Evolutionary conservation across 1,284 basidiomycete genomes (phyloP), one percentile per base, ranked within the genome.

Genomic region (Dichomitus squalens): DNA sequence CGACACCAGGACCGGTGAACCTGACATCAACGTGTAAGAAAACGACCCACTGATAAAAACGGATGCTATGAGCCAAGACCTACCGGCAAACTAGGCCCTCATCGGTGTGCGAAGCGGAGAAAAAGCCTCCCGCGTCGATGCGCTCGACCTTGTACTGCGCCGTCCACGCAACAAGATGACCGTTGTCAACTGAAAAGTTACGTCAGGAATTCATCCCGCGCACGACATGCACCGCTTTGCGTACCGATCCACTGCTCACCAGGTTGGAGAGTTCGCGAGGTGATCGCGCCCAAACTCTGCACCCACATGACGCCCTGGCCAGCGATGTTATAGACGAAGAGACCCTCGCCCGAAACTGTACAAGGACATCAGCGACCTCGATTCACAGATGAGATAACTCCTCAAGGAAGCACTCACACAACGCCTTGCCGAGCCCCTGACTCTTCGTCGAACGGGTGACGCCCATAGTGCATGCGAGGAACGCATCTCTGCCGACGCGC

Each of bases 181-280:
- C 68, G 61, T 71, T 73, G 59, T 71, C 69, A 29, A 72, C 70
- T 70, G 47, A 20, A 8, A 9, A 47, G n/a, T 16, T 4, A 3
- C 25, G 16, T 36, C n/a, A 43, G 34, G 44, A 14, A 7, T 1
- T 1, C 5, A 2, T 7, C 14, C 14, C 27, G 4, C 21, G 41
- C 14, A 11, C 6, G 36, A 18, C 20, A 38, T 2, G 12, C 7
- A 12, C 3, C 7, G 14, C n/a, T 4, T 7, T 6, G 49, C 69
- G 53, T 35, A 71, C 69, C 70, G 49, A 74, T 67, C 72, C 70
- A 73, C 49, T 73, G 69, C 55, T 74, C 71, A 14, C 69, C 68
- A 4, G 63, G 60, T 27, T 66, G 65, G 16, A 74, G 67, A 21
- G 64, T 57, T 21, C 70, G 59, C 43, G 68, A 61, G 44, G 71